A percentile compares a stretch with the other conserved stretches of the same genome.
Conservation (phyloP, 345 rosid species). For the Dipteronia dyeriana region DNA sequence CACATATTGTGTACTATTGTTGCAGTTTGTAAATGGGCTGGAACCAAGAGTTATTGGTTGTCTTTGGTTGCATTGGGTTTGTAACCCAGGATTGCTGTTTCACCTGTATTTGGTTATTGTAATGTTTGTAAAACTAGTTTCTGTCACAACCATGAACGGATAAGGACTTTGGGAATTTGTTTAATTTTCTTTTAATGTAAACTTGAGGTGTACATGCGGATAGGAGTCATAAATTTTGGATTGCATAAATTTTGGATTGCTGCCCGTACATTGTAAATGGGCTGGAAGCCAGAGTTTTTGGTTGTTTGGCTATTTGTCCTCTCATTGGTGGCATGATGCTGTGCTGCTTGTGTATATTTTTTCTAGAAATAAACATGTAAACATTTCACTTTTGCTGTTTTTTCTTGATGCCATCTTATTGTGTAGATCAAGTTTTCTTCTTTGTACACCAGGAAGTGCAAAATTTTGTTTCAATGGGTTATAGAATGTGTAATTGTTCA, state of each 20-base stretch:
- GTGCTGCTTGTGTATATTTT: conserved; percentile 12
- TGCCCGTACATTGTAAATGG: conserved; percentile 18
- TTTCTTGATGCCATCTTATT: background rate
- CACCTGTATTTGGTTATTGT: conserved; percentile 29
- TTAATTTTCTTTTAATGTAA: background rate
- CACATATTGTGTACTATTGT: conserved; percentile 16
- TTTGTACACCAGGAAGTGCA: background rate
- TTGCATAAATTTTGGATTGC: conserved; percentile 22
- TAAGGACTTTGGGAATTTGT: background rate
- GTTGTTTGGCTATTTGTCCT: background rate
- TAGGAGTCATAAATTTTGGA: conserved; percentile 11
- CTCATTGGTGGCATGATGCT: background rate
- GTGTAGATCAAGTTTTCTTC: conserved; percentile 9
- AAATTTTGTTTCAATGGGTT: background rate
- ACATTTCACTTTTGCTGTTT: conserved; percentile 7
- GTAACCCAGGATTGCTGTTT: conserved; percentile 18
- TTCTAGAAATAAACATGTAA: background rate
- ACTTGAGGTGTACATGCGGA: conserved; percentile 1
- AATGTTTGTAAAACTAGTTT: conserved; percentile 14
- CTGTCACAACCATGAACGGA: background rate
- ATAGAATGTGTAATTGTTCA: conserved; percentile 4
- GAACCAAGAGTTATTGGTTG: background rate
- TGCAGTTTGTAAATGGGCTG: conserved; percentile 16
- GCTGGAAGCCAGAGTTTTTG: background rate
- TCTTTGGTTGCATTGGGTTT: conserved; percentile 18